Conservation (phyloP, 1,284 basidiomycete genomes). For the Hemileia vastatrix region DNA sequence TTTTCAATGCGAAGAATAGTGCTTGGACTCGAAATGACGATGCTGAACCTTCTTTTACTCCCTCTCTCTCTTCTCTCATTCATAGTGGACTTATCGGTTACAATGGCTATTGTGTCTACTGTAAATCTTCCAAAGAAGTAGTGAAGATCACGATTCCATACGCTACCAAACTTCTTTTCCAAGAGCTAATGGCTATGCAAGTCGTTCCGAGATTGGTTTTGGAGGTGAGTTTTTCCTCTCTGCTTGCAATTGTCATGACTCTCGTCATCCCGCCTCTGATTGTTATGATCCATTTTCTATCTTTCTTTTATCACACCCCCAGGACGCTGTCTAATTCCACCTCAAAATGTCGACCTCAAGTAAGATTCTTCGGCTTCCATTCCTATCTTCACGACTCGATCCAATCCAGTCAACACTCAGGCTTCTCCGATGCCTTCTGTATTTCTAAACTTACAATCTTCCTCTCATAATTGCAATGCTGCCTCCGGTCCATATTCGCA, state of each 20-base stretch:
- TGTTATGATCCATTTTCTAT: background rate
- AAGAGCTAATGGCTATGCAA: constrained; percentile 44
- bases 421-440: no score
- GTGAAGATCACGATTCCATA: constrained; percentile 41
- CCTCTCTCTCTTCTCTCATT: background rate
- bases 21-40: no score
- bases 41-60: background rate
- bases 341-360: no score
- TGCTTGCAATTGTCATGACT: constrained; percentile 2
- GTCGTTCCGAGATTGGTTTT: constrained; percentile 40
- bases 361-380: no score
- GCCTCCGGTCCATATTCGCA: no score
- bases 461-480: no score
- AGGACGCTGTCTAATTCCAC: no score
- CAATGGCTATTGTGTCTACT: no score
- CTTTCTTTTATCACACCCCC: background rate
- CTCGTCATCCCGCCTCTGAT: constrained; percentile 1
- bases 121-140: constrained; percentile 36
- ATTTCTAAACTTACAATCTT: no score
- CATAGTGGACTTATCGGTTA: constrained; percentile 36
- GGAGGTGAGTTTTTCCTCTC: constrained; percentile 25
- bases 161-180: constrained; percentile 42
- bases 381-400: no score
- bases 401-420: no score
- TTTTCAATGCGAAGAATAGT: background rate